Conservation (phyloP, 2,329 filamentous ascomycete species). For the Hymenoscyphus fraxineus region DNA sequence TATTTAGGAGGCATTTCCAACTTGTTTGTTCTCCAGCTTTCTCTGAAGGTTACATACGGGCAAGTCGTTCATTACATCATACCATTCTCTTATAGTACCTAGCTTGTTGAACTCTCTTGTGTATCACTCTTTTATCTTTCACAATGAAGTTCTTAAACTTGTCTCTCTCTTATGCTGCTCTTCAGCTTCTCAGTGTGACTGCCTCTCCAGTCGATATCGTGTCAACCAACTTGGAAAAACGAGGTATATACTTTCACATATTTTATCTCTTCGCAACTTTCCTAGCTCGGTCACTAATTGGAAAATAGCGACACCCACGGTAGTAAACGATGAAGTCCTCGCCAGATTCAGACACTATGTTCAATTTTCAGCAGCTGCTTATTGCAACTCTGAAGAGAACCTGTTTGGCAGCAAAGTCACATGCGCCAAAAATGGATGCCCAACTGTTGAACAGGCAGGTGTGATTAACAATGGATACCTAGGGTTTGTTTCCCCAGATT, state of each 20-base stretch:
- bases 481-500: constrained; percentile 14
- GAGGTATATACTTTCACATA: background rate
- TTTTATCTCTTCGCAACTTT: background rate
- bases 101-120: background rate
- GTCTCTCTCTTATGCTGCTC: background rate
- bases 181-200: background rate
- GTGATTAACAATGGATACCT: constrained; percentile 19
- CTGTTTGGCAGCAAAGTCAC: constrained; percentile 16
- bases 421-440: constrained; percentile 24
- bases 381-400: constrained; percentile 21
- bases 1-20: background rate
- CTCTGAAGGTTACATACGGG: background rate
- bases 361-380: constrained; percentile 27
- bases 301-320: constrained; percentile 25
- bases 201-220: background rate
- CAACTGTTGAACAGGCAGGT: constrained; percentile 15
- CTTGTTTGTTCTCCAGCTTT: background rate
- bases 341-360: constrained; percentile 22
- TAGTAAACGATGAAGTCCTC: constrained; percentile 13
- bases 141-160: background rate
- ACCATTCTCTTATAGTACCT: background rate
- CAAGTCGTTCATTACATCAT: background rate
- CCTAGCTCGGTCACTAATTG: background rate
- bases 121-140: background rate
- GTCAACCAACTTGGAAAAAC: background rate